Evolutionary conservation across 139 green algal species (phyloP).

Genomic region (Eudorina sp.): DNA sequence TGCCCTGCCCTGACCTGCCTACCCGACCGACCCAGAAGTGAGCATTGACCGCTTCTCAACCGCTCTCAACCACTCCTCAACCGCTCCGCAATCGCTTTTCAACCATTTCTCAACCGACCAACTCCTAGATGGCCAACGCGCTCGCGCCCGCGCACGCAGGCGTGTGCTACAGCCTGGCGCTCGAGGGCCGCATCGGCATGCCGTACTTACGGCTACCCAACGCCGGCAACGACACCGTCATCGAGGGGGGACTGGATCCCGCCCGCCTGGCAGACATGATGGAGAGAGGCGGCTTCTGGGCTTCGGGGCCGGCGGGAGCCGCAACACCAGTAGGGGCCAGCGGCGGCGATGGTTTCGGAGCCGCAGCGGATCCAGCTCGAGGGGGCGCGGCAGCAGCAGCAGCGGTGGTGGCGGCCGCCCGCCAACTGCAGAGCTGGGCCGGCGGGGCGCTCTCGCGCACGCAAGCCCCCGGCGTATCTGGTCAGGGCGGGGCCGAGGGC

Average conservation of each 20-base stretch:
- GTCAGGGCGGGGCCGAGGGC: no score
- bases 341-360: background rate
- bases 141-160: background rate
- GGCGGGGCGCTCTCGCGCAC: no score
- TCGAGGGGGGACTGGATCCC: background rate
- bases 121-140: background rate
- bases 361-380: background rate
- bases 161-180: slow-evolving; percentile 6
- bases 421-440: background rate
- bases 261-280: background rate
- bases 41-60: no score
- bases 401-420: no score
- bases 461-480: background rate
- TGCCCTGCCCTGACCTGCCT: no score
- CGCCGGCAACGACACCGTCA: background rate
- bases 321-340: background rate
- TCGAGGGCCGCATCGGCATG: slow-evolving; percentile 27
- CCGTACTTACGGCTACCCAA: slow-evolving; percentile 42
- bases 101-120: background rate
- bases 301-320: no score
- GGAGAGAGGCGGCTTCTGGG: no score
- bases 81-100: background rate
- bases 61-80: no score
- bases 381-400: no score
- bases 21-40: no score